Percentiles rank a stretch among this genome's conserved stretches.
These are phyloP conservation scores for Coriolopsis trogii DNA, from an alignment of 1,284 basidiomycete genomes.

Conservation along the genomic window DNA sequence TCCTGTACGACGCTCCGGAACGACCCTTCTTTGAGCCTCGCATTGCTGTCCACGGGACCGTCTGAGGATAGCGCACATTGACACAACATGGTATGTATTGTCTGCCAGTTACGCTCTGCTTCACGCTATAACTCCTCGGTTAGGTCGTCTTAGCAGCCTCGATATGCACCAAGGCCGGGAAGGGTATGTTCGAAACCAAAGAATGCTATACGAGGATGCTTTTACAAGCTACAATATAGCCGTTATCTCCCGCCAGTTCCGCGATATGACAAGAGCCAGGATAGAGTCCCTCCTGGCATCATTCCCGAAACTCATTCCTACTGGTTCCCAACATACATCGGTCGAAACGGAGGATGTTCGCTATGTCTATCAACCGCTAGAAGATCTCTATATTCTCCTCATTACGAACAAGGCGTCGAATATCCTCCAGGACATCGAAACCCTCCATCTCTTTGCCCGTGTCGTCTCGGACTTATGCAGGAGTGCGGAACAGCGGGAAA, in stretches of 20 bases:
- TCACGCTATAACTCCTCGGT: not conserved
- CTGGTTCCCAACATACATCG: slow-evolving; percentile 96
- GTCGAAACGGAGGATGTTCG: slow-evolving; percentile 93
- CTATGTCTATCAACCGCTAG: slow-evolving; percentile 98
- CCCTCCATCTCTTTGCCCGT: slow-evolving; percentile 91
- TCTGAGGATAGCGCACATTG: not conserved
- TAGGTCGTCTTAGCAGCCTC: slow-evolving; percentile 92
- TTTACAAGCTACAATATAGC: slow-evolving; percentile 51
- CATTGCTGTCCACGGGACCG: not conserved
- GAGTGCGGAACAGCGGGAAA: slow-evolving; percentile 88
- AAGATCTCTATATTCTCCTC: slow-evolving; percentile 96
- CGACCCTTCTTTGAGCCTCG: not conserved
- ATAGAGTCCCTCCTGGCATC: slow-evolving; percentile 96
- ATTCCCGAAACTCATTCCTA: slow-evolving; percentile 98
- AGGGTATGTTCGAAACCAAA: slow-evolving; percentile 75
- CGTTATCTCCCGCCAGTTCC: slow-evolving; percentile 95
- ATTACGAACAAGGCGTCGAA: slow-evolving; percentile 99
- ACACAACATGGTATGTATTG: slow-evolving; percentile 17
- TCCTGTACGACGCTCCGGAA: not conserved
- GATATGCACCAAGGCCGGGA: slow-evolving; percentile 92
- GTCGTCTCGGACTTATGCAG: slow-evolving; percentile 94
- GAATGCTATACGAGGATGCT: not conserved
- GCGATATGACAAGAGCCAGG: slow-evolving; percentile 89
- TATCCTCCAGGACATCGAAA: slow-evolving; percentile 98
- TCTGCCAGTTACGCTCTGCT: not conserved